These are phyloP conservation scores for Coniochaeta sp. DNA, from an alignment of 2,329 filamentous ascomycete species.

Conservation along the genomic window DNA sequence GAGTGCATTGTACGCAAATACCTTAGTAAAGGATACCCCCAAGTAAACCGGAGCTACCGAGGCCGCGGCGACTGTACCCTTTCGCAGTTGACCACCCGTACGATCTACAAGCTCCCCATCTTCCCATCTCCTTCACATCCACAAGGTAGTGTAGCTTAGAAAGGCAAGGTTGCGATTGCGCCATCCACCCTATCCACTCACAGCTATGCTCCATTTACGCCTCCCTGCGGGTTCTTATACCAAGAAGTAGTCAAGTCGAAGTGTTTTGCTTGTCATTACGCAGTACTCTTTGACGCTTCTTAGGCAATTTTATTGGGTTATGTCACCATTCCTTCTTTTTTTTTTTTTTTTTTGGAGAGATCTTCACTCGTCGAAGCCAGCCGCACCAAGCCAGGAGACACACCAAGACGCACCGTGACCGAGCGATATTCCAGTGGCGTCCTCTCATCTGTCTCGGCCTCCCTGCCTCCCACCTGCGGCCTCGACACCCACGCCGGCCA, in stretches of 20 bases:
- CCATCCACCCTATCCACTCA: neutral
- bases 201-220: neutral
- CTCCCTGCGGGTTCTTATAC: neutral
- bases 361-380: neutral
- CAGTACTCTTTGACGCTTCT: neutral
- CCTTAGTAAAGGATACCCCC: neutral
- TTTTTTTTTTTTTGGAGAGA: neutral
- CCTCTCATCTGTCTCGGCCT: neutral
- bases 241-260: neutral
- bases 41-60: neutral
- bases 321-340: neutral
- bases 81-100: neutral
- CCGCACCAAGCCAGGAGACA: neutral
- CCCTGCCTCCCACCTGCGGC: neutral
- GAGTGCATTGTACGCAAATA: no score
- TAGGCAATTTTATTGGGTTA: neutral
- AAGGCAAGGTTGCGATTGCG: conserved; percentile 3
- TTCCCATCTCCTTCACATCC: neutral
- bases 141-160: neutral
- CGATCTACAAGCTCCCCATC: neutral
- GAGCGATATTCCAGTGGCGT: neutral
- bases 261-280: neutral
- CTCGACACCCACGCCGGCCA: neutral
- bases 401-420: neutral
- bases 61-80: neutral